Base-by-base conservation (phyloP, 208 protist genomes). In the Crithidia bombi region DNA sequence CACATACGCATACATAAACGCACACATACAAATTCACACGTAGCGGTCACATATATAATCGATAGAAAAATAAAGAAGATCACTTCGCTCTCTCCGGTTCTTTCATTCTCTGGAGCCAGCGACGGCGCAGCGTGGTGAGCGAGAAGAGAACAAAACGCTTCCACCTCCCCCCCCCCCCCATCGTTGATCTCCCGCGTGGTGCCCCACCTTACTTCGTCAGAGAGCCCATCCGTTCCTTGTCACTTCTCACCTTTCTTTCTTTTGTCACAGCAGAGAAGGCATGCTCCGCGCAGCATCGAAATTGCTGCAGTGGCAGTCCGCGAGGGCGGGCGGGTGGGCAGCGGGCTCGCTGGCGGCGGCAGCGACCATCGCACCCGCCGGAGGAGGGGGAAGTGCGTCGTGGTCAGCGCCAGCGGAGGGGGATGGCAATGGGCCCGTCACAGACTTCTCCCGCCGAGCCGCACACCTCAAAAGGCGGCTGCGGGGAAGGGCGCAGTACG, bases 381-480 rank as follows among this genome's bases (percentile, higher is more conserved):
- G 6, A 39, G 33, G 52, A 4, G 33, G 21, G 3, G 30, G 19
- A 28, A 7, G 9, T 26, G 44, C 19, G 2, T 17, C 23, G 49
- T 5, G 7, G 14, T 3, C 39, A 33, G 39, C n/a, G 19, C 43
- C 12, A 35, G 32, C 23, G 2, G 3, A 35, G 15, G 19, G 63
- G 6, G 63, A 38, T 33, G 28, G 14, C 28, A 17, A 30, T 25
- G 4, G 4, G 3, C 21, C 1, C 51, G 0, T 51, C 33, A 86
- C 81, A 4, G 76, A 78, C 39, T 94, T 94, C 44, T 74, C 69
- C n/a, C 43, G 50, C 15, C 78, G 70, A 4, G 85, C 87, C 7
- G 44, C 90, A 0, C 57, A 66, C n/a, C 58, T 95, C 23, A 95
- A 95, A 68, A 65, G 72, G 14, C 62, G 76, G n/a, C 78, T 89